A percentile compares a stretch with the other conserved stretches of the same genome.
phyloP scores from a whole-genome alignment of 1,139 yeast genomes.

The Debaryomyces coudertii region DNA sequence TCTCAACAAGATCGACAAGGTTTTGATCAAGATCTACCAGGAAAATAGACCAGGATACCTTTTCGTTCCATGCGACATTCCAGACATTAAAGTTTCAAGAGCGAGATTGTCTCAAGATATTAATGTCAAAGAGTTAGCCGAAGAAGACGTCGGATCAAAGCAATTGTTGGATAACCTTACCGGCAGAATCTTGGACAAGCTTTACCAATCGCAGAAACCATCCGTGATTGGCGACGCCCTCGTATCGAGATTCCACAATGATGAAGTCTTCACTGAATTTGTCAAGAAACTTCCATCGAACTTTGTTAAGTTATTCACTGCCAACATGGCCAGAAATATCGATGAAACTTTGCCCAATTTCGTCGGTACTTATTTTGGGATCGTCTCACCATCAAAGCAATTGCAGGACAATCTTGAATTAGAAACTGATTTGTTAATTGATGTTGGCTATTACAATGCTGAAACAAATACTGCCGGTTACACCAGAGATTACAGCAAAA shows the following conservation, averaged over 20 bases:
- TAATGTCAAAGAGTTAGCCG: slow-evolving; percentile 11
- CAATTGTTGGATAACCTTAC: slow-evolving; percentile 43
- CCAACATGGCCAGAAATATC: slow-evolving; percentile 55
- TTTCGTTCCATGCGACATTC: slow-evolving; percentile 72
- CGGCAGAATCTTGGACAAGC: slow-evolving; percentile 45
- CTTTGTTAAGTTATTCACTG: slow-evolving; percentile 33
- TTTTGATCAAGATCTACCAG: slow-evolving; percentile 56
- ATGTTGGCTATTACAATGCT: slow-evolving; percentile 53
- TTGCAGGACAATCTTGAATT: slow-evolving; percentile 34
- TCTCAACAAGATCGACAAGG: slow-evolving; percentile 56
- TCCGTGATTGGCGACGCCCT: slow-evolving; percentile 68
- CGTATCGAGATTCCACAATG: slow-evolving; percentile 56
- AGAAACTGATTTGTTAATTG: slow-evolving; percentile 51
- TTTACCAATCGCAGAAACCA: slow-evolving; percentile 60
- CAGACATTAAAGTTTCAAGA: slow-evolving; percentile 51
- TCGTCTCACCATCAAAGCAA: slow-evolving; percentile 20
- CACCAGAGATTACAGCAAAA: slow-evolving; percentile 23
- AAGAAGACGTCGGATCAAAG: slow-evolving; percentile 27
- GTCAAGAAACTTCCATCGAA: slow-evolving; percentile 38
- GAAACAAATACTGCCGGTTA: slow-evolving; percentile 59
- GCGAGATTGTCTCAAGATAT: slow-evolving; percentile 23
- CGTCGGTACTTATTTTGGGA: slow-evolving; percentile 69
- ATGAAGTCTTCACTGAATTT: slow-evolving; percentile 45
- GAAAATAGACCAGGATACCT: slow-evolving; percentile 79
- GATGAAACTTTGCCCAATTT: slow-evolving; percentile 63